Evolutionary conservation across 2,329 filamentous ascomycete genomes (phyloP).

Genomic region (Fusarium penzigii): DNA sequence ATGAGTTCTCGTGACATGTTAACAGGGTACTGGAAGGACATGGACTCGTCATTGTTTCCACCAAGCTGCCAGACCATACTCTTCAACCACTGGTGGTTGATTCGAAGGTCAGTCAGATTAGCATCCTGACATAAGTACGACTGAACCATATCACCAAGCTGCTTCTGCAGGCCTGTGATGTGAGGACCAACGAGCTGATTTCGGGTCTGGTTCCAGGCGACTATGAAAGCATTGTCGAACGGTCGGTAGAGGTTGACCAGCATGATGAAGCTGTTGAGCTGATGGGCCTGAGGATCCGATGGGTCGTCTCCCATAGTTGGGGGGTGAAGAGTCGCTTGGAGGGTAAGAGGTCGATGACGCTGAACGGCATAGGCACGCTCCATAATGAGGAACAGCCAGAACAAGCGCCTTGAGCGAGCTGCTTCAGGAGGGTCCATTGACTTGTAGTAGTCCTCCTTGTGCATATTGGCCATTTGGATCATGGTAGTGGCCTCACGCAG

Average conservation of each 20-base stretch:
- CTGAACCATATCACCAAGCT: constrained; percentile 58
- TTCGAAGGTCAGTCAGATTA: constrained; percentile 55
- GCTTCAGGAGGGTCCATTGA: constrained; percentile 61
- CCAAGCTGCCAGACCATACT: constrained; percentile 62
- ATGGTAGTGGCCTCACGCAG: constrained; percentile 76
- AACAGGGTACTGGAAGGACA: constrained; percentile 65
- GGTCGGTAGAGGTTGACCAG: constrained; percentile 65
- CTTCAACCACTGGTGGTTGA: constrained; percentile 67
- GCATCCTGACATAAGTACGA: constrained; percentile 54
- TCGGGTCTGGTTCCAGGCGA: constrained; percentile 67
- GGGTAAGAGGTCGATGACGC: constrained; percentile 67
- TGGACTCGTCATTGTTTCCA: constrained; percentile 49
- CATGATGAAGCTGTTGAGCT: constrained; percentile 58
- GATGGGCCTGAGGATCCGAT: constrained; percentile 53
- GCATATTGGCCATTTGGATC: constrained; percentile 60
- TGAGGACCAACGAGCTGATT: constrained; percentile 58
- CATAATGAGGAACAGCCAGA: constrained; percentile 71
- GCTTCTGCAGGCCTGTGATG: constrained; percentile 60
- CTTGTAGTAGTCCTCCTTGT: constrained; percentile 63
- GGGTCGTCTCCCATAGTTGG: constrained; percentile 63
- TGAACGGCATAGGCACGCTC: constrained; percentile 75
- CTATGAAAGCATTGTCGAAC: constrained; percentile 65
- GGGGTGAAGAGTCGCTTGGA: constrained; percentile 69
- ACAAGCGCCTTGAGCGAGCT: constrained; percentile 65
- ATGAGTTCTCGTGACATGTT: constrained; percentile 65